phyloP scores from a whole-genome alignment of 495 filamentous ascomycete species.

The Wilcoxina mikolae region DNA sequence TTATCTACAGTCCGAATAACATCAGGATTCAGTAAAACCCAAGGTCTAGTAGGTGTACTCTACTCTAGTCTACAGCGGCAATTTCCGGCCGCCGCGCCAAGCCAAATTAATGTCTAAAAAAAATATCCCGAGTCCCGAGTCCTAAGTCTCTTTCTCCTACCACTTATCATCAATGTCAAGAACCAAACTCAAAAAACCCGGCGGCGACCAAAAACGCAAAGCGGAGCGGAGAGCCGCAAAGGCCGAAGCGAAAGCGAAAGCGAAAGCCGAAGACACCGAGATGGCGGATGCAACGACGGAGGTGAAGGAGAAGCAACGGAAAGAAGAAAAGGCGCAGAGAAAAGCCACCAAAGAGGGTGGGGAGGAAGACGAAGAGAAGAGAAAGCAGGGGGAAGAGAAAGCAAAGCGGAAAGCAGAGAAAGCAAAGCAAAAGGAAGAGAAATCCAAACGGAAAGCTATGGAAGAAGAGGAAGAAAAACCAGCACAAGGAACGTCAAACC shows the following conservation, averaged over 20 bases:
- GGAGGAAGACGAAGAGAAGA: conserved; percentile 10
- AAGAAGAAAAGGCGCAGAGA: conserved; percentile 10
- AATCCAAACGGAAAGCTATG: background rate
- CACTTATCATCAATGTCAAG: conserved; percentile 1
- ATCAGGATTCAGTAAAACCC: too few species aligned
- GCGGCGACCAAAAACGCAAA: background rate
- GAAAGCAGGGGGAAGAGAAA: conserved; percentile 3
- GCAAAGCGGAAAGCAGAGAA: conserved; percentile 11
- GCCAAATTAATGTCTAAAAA: background rate
- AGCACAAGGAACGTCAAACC: background rate
- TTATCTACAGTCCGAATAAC: too few species aligned
- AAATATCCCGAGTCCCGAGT: background rate
- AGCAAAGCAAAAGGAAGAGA: conserved; percentile 2
- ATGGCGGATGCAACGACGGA: conserved; percentile 6
- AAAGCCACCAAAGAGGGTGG: conserved; percentile 3
- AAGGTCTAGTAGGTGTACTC: too few species aligned
- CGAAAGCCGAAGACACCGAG: background rate
- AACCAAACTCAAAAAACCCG: background rate
- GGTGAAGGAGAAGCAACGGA: conserved; percentile 9
- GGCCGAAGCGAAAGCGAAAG: background rate
- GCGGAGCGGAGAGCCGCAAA: background rate
- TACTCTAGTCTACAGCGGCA: background rate
- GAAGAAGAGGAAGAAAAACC: conserved; percentile 1
- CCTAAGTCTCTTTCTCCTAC: background rate
- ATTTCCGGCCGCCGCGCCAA: background rate